Evolutionary conservation across 192 early-diverging fungal genomes (phyloP), one percentile per base, ranked within the genome.

Genomic region (Diversispora eburnea): DNA sequence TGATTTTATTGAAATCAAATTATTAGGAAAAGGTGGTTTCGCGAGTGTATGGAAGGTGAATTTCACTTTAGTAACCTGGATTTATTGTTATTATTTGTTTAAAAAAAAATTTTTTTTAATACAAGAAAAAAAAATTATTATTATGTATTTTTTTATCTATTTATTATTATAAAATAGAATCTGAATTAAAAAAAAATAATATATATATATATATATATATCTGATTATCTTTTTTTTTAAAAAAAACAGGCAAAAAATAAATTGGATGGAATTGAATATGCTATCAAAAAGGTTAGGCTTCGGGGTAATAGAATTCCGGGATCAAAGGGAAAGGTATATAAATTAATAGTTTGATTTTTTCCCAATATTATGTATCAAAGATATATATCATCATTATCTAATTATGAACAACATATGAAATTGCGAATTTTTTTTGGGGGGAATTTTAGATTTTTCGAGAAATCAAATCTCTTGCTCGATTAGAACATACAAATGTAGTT

Each of bases 11-110:
- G 91, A 97, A 78, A 71, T 96, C 12, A 76, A 82, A 12, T 80
- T 86, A 25, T 84, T 99, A 15, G 97, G 97, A 8, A 86, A 88
- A 65, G 97, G 97, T 55, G 97, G 95, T 3, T 99, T 97, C 82
- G 97, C 96, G 8, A 86, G 83, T 45, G 97, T 96, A 3, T 91
- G 78, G 71, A 19, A 69, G 67, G 67, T 51, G 39, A n/a, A 17
- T 17, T 10, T 45, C 5, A 12, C n/a, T 10, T 52, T 54, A 17
- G 25, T 33, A 33, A 33, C 25, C 25, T 33, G 25, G 0, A 33
- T 33, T 33, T 33, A 33, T 33, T 33, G 25, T 33, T 2, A 33
- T 33, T 33, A 33, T 33, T 33, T 33, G 25, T 33, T 33, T 1
- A 33, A 33, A 33, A 33, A n/a, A n/a, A n/a, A n/a, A n/a, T n/a